Percentiles rank a stretch among this genome's conserved stretches.
Conservation (phyloP, 1,284 basidiomycete species). For the Athelia psychrophila region DNA sequence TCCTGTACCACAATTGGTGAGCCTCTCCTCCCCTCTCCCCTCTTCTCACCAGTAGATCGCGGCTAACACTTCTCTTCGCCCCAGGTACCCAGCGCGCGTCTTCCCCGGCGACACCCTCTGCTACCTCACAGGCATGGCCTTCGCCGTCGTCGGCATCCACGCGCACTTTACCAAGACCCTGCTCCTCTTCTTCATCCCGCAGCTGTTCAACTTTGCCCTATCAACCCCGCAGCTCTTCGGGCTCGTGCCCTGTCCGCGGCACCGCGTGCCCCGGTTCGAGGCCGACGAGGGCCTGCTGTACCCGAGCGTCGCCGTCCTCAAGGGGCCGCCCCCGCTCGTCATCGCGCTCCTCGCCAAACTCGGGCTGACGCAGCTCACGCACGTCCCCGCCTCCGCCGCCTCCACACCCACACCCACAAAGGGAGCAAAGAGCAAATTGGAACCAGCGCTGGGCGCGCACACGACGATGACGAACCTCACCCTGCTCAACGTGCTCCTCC, state of each 20-base stretch:
- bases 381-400: slow-evolving; percentile 47
- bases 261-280: slow-evolving; percentile 87
- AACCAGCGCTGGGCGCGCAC: no score
- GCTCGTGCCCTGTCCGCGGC: slow-evolving; percentile 90
- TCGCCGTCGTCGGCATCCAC: slow-evolving; percentile 93
- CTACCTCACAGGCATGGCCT: slow-evolving; percentile 97
- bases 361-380: slow-evolving; percentile 65
- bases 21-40: slow-evolving; percentile 26
- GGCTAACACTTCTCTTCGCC: slow-evolving; percentile 2
- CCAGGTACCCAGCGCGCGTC: slow-evolving; percentile 92
- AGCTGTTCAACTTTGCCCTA: slow-evolving; percentile 96
- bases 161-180: slow-evolving; percentile 98
- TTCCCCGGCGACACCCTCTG: slow-evolving; percentile 99
- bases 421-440: no score
- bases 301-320: slow-evolving; percentile 69
- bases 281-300: slow-evolving; percentile 66
- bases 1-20: slow-evolving; percentile 93
- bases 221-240: slow-evolving; percentile 96
- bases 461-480: slow-evolving; percentile 71
- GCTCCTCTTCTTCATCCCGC: slow-evolving; percentile 95
- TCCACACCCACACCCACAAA: slow-evolving; percentile 32
- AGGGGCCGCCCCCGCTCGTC: slow-evolving; percentile 50
- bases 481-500: slow-evolving; percentile 80
- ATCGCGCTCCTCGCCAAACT: slow-evolving; percentile 60
- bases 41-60: not conserved